Conservation (phyloP, 1,284 basidiomycete genomes). For the Neolentinus lepideus region DNA sequence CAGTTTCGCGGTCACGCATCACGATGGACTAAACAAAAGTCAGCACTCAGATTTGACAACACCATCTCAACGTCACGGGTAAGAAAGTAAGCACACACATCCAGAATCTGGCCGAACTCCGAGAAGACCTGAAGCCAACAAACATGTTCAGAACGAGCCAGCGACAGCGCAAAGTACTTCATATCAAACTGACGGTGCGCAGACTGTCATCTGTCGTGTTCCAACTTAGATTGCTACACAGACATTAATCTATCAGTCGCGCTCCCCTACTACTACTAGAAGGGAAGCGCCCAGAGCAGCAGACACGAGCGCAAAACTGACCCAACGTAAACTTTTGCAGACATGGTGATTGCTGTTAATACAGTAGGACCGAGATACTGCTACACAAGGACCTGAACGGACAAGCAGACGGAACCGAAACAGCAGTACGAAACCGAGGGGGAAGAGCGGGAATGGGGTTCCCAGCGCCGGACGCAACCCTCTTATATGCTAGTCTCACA, state of each 20-base stretch:
- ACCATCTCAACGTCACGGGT: neutral
- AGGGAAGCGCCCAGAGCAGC: slow-evolving; percentile 2
- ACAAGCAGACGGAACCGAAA: slow-evolving; percentile 2
- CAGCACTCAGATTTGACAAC: neutral
- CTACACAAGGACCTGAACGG: slow-evolving; percentile 1
- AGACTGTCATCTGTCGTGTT: slow-evolving; percentile 90
- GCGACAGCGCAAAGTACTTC: slow-evolving; percentile 19
- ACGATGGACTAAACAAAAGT: slow-evolving; percentile 44
- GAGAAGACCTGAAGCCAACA: slow-evolving; percentile 63
- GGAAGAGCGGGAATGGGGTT: neutral
- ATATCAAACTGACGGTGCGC: slow-evolving; percentile 67
- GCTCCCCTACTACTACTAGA: slow-evolving; percentile 31
- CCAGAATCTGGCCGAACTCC: slow-evolving; percentile 59
- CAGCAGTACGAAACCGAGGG: neutral
- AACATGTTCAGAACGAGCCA: slow-evolving; percentile 22
- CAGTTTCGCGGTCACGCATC: slow-evolving; percentile 97
- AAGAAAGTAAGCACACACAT: slow-evolving; percentile 54
- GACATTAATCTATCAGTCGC: slow-evolving; percentile 38
- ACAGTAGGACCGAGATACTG: slow-evolving; percentile 26
- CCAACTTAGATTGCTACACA: slow-evolving; percentile 84
- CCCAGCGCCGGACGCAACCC: neutral
- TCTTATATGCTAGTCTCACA: neutral
- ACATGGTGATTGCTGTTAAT: slow-evolving; percentile 43
- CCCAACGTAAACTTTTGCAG: slow-evolving; percentile 82
- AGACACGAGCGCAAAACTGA: slow-evolving; percentile 35